phyloP scores from a whole-genome alignment of 306 rosid species.

The Trifolium repens region DNA sequence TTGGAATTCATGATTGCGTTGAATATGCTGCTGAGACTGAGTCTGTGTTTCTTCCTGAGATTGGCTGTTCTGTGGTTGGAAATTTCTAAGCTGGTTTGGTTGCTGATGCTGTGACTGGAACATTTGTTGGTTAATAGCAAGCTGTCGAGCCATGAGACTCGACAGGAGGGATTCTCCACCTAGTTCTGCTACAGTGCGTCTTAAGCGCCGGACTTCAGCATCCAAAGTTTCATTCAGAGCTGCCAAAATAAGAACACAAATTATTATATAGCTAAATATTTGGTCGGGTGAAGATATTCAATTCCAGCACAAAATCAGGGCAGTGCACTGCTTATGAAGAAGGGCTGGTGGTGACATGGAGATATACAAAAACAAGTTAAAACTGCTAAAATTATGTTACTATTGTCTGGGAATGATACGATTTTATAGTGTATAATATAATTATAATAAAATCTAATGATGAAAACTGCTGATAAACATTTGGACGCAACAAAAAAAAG shows the following conservation, averaged over 20 bases:
- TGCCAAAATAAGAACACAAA: constrained; percentile 43
- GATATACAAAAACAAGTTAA: constrained; percentile 16
- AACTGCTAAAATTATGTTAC: constrained; percentile 10
- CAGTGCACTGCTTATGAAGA: not conserved
- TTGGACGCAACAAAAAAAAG: too few relatives aligned
- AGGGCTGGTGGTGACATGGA: not conserved
- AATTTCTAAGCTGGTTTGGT: constrained; percentile 50
- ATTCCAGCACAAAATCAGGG: constrained; percentile 32
- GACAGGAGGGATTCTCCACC: constrained; percentile 65
- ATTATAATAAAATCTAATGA: not conserved
- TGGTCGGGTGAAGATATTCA: constrained; percentile 1
- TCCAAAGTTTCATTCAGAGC: constrained; percentile 80
- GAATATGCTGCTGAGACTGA: constrained; percentile 44
- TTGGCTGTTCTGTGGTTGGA: constrained; percentile 44
- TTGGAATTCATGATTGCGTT: constrained; percentile 38
- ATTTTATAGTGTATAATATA: not conserved
- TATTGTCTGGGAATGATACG: not conserved
- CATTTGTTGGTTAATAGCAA: constrained; percentile 62
- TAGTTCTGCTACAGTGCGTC: constrained; percentile 56
- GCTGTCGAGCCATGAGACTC: constrained; percentile 62
- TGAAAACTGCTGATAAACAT: not conserved
- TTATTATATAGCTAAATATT: constrained; percentile 5
- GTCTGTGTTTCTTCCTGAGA: constrained; percentile 45
- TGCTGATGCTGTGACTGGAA: constrained; percentile 56
- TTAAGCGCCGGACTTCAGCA: constrained; percentile 75